phyloP scores from a whole-genome alignment of 495 filamentous ascomycete genomes.

The Xylaria bambusicola region DNA sequence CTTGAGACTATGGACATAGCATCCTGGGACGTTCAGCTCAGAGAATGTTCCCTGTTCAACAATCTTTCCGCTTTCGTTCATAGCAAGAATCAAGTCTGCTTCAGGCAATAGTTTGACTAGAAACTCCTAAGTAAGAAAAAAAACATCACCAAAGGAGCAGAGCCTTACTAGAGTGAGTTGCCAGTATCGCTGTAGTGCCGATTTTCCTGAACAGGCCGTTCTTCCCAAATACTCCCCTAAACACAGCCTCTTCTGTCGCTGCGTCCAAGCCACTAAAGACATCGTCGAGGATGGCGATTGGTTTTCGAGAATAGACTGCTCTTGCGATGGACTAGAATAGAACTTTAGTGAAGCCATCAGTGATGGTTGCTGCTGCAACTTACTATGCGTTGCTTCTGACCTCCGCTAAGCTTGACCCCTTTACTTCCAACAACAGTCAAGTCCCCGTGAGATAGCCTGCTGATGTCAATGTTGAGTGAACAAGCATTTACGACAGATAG shows the following conservation, averaged over 20 bases:
- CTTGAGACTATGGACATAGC: constrained; percentile 26
- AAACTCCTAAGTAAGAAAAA: not conserved
- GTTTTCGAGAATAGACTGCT: constrained; percentile 28
- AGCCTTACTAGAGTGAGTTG: constrained; percentile 24
- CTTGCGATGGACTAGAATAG: constrained; percentile 24
- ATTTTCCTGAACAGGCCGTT: constrained; percentile 39
- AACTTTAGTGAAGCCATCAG: not conserved
- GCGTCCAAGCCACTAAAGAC: constrained; percentile 34
- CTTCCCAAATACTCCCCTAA: constrained; percentile 49
- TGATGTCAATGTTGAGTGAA: constrained; percentile 53
- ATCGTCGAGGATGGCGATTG: constrained; percentile 33
- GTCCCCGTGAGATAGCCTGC: constrained; percentile 53
- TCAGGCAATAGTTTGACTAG: constrained; percentile 34
- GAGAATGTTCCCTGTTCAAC: constrained; percentile 42
- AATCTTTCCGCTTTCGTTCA: constrained; percentile 35
- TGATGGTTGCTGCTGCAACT: not conserved
- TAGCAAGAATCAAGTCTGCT: constrained; percentile 42
- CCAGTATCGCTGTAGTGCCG: constrained; percentile 33
- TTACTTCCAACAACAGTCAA: constrained; percentile 57
- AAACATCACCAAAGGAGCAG: not conserved
- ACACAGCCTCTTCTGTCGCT: constrained; percentile 52
- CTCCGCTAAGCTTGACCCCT: constrained; percentile 58
- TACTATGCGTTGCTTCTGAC: constrained; percentile 59
- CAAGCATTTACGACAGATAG: constrained; percentile 54
- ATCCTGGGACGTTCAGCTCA: constrained; percentile 25